phyloP scores from a whole-genome alignment of 768 basidiomycete species.

The Auriculariales sp. region DNA sequence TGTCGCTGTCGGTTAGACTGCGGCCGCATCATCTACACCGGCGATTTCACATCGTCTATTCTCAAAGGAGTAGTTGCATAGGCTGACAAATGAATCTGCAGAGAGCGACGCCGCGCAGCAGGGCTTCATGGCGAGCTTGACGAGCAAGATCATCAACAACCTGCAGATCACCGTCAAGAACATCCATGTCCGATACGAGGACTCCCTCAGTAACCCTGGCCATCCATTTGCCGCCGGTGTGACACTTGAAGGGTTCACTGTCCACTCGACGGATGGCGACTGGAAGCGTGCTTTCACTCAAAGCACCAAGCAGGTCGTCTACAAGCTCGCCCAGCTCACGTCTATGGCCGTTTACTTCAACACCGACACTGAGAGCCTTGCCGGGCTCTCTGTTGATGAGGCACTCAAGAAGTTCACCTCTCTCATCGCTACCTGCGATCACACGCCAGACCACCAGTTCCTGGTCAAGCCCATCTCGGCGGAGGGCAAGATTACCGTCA shows the following conservation, averaged over 20 bases:
- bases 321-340: slow-evolving; percentile 83
- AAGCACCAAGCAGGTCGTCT: slow-evolving; percentile 71
- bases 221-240: slow-evolving; percentile 90
- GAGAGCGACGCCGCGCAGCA: slow-evolving; percentile 65
- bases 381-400: slow-evolving; percentile 47
- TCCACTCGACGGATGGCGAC: slow-evolving; percentile 72
- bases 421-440: slow-evolving; percentile 44
- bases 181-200: slow-evolving; percentile 93
- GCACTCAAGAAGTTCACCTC: slow-evolving; percentile 58
- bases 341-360: slow-evolving; percentile 91
- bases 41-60: no score
- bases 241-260: slow-evolving; percentile 77
- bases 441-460: slow-evolving; percentile 62
- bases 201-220: slow-evolving; percentile 83
- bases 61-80: no score
- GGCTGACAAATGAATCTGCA: slow-evolving; percentile 13
- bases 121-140: slow-evolving; percentile 68
- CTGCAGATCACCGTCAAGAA: slow-evolving; percentile 91
- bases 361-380: slow-evolving; percentile 74
- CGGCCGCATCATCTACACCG: no score
- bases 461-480: slow-evolving; percentile 92
- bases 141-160: slow-evolving; percentile 87
- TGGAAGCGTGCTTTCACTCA: slow-evolving; percentile 92
- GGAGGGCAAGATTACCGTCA: slow-evolving; percentile 82
- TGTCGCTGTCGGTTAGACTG: no score